Conservation (phyloP, 2,329 filamentous ascomycete species). For the Westerdykella aurantiaca region DNA sequence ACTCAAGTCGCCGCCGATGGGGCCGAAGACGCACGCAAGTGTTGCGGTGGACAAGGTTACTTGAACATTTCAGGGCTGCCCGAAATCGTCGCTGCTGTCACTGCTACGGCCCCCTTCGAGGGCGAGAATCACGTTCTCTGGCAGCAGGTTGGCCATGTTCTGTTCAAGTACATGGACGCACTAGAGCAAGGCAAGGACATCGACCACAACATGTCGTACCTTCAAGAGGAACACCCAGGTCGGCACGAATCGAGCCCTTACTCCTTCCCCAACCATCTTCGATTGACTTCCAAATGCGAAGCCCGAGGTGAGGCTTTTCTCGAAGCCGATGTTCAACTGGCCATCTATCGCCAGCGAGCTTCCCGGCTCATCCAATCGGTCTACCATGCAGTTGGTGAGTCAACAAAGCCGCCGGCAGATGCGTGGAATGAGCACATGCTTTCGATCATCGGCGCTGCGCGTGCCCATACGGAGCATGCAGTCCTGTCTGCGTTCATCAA, state of each 20-base stretch:
- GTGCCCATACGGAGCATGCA: constrained; percentile 24
- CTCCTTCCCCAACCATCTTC: no score
- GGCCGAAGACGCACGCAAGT: constrained; percentile 33
- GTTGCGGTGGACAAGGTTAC: constrained; percentile 39
- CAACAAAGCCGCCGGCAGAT: constrained; percentile 6
- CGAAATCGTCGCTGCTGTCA: constrained; percentile 23
- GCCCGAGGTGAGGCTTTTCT: constrained; percentile 14
- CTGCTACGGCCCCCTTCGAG: constrained; percentile 30
- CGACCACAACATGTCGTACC: constrained; percentile 4
- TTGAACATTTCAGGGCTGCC: constrained; percentile 29
- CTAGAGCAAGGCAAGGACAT: constrained; percentile 7
- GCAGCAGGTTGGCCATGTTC: constrained; percentile 34
- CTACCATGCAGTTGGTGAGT: constrained; percentile 4
- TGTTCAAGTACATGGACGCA: constrained; percentile 21
- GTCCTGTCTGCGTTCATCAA: constrained; percentile 17
- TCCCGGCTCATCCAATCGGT: constrained; percentile 9
- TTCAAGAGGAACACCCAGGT: constrained; percentile 1
- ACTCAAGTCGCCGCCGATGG: constrained; percentile 46
- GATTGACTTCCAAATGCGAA: constrained; percentile 7
- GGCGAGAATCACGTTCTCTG: constrained; percentile 42
- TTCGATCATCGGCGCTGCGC: constrained; percentile 18
- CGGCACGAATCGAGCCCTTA: not conserved
- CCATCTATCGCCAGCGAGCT: constrained; percentile 21
- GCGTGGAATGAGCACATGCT: constrained; percentile 27
- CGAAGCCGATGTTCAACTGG: constrained; percentile 11